Percentiles rank a stretch among this genome's conserved stretches.
These are phyloP conservation scores for Cylindrodendrum hubeiense DNA, from an alignment of 2,329 filamentous ascomycete species.

Conservation along the genomic window DNA sequence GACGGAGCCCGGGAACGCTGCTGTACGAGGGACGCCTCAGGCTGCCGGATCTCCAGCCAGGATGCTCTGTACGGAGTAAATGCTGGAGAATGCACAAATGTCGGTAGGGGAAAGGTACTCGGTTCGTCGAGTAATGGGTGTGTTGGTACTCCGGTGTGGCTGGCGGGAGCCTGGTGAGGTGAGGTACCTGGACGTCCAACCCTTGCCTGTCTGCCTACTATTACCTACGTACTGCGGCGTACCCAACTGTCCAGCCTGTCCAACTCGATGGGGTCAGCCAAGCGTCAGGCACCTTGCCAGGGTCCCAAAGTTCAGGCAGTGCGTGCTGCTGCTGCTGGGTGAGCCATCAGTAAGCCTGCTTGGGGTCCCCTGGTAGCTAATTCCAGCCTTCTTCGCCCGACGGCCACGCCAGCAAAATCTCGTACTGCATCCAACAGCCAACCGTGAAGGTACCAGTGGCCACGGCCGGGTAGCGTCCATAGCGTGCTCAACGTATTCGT, in stretches of 20 bases:
- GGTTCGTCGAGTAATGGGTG: slow-evolving; percentile 2
- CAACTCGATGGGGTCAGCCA: background rate
- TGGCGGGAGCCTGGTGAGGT: background rate
- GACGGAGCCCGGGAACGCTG: slow-evolving; percentile 1
- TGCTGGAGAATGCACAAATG: slow-evolving; percentile 18
- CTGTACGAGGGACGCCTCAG: slow-evolving; percentile 13
- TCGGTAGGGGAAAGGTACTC: slow-evolving; percentile 3
- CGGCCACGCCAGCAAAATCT: background rate
- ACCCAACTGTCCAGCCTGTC: slow-evolving; percentile 2
- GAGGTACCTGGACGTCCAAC: background rate
- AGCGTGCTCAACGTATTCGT: slow-evolving; percentile 3
- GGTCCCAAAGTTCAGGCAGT: background rate
- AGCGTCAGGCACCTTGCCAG: background rate
- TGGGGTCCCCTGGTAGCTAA: background rate
- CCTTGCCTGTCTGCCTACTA: background rate
- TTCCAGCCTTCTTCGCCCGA: background rate
- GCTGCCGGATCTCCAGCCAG: slow-evolving; percentile 21
- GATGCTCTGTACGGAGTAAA: slow-evolving; percentile 7
- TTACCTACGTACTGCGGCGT: background rate
- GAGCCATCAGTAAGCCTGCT: background rate
- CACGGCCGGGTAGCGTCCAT: slow-evolving; percentile 3
- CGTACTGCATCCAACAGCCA: background rate
- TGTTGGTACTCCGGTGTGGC: background rate
- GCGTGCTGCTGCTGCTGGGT: background rate
- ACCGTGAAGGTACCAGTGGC: background rate